Base-by-base conservation (phyloP, 768 basidiomycete genomes). In the Boletus patriciae region DNA sequence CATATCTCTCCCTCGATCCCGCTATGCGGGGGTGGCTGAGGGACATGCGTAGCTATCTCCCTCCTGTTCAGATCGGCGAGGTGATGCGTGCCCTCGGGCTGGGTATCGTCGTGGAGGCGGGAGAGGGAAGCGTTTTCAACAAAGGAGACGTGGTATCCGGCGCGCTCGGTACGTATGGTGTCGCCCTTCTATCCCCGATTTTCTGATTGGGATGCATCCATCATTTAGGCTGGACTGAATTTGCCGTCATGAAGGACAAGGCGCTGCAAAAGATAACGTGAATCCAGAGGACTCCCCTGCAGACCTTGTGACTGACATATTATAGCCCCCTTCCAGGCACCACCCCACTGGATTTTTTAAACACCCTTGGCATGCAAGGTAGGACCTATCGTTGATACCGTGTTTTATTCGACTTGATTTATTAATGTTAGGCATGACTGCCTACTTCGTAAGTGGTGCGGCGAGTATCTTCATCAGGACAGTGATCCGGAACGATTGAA, bases 11-110 rank as follows among this genome's bases (percentile, higher is more conserved):
- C 34, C 70, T 97, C 61, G 94, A 97, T 65, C 93, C 94, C 19
- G 91, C 92, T 0, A 92, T 94, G 91, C 81, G 93, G 10, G 84
- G 83, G 13, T 97, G 89, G 80, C 66, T 98, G 49, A 83, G 81
- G 58, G 88, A 92, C 67, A 68, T 66, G 16, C 78, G 93, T 45
- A 86, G 83, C 62, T 92, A 93, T 66, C 47, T 90, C 16, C 82
- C 82, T 15, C 89, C 90, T 10, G 84, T 86, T 6, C 66, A 86
- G 64, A 87, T 94, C 61, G 87, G 86, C 36, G 87, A 83, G 72
- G 83, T 84, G 12, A 95, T 95, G 93, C 82, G 92, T 19, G 85
- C 86, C 1, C 54, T 62, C 18, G 87, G 83, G 2, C 68, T 94
- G 18, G 90, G 87, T 41, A 77, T 85, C 16, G 84, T 97, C 25